Conservation (phyloP, 2,329 filamentous ascomycete genomes). For the Neoascochyta sp. region DNA sequence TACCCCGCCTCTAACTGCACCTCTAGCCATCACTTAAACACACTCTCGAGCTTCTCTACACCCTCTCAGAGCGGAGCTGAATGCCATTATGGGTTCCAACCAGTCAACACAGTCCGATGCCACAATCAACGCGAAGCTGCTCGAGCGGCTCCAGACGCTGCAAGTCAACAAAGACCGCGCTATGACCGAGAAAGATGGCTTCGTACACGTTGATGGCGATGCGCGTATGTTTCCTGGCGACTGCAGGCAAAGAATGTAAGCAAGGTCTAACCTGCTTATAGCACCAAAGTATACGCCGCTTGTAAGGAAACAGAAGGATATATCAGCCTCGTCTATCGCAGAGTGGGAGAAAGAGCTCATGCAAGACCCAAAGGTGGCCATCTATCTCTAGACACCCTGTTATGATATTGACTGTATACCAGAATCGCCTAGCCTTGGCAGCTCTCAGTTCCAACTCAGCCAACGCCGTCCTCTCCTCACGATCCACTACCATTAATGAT, state of each 20-base stretch:
- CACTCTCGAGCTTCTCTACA: too few relatives aligned
- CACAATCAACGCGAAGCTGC: constrained; percentile 38
- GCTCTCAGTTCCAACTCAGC: constrained; percentile 68
- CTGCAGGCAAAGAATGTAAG: background rate
- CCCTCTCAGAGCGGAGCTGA: too few relatives aligned
- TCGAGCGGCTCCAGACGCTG: constrained; percentile 44
- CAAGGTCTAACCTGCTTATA: constrained; percentile 7
- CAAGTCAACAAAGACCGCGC: constrained; percentile 43
- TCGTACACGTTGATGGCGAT: constrained; percentile 50
- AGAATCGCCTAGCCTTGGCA: constrained; percentile 70
- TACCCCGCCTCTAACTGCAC: too few relatives aligned
- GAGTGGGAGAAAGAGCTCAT: constrained; percentile 62
- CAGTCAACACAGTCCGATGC: constrained; percentile 36
- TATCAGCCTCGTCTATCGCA: constrained; percentile 52
- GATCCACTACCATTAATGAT: constrained; percentile 61
- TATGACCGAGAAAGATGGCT: constrained; percentile 51
- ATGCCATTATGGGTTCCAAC: constrained; percentile 33
- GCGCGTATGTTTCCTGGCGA: constrained; percentile 30
- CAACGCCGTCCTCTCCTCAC: constrained; percentile 61
- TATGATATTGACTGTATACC: constrained; percentile 1
- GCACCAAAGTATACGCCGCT: constrained; percentile 25
- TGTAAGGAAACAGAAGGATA: constrained; percentile 29
- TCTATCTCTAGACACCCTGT: background rate
- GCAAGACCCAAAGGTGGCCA: constrained; percentile 60
- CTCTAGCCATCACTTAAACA: too few relatives aligned